Evolutionary conservation across 2,329 filamentous ascomycete species (phyloP), one percentile per base, ranked within the genome.

Genomic region (Colletotrichum sp.): DNA sequence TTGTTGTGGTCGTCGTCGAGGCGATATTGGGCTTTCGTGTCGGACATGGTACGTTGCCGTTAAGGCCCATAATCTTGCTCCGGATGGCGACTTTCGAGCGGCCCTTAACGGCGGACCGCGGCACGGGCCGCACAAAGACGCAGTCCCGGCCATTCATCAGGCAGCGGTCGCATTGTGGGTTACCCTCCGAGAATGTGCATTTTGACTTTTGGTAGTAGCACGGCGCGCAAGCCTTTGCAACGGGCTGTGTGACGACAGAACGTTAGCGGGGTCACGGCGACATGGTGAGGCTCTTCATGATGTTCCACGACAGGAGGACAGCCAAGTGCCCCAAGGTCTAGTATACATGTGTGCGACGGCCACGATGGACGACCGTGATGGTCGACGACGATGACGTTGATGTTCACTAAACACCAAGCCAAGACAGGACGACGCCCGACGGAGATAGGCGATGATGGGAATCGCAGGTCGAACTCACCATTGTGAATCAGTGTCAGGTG

Each of bases 201-300:
- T 72, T 72, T 36, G 76, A 76, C 26, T 77, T 77, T 26, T 77
- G 76, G 57, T 76, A 75, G 64, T 75, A 75, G 73, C 73, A 75
- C 57, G 73, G 73, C 69, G 73, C 73, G 73, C 73, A 75, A 44
- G 73, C 73, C 70, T 75, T 75, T 60, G 73, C 73, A 30, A 75
- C 73, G 48, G 73, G 73, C 73, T 75, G 44, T 52, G n/a, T 52
- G 44, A 22, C 44, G 34, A 36, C 16, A 16, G 7, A 32, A 3
- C 57, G 59, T 74, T 39, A 74, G 71, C 39, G 28, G 16, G 39
- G 34, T 16, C 30, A 59, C 10, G 13, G 18, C 66, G 24, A 22
- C 22, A 39, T 16, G 8, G 8, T 26, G 13, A 26, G 8, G 16
- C 59, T 52, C n/a, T 52, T 52, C 44, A 52, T 52, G n/a, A 34